Evolutionary conservation across 495 filamentous ascomycete genomes (phyloP).

Genomic region (Penicillium flavigenum): DNA sequence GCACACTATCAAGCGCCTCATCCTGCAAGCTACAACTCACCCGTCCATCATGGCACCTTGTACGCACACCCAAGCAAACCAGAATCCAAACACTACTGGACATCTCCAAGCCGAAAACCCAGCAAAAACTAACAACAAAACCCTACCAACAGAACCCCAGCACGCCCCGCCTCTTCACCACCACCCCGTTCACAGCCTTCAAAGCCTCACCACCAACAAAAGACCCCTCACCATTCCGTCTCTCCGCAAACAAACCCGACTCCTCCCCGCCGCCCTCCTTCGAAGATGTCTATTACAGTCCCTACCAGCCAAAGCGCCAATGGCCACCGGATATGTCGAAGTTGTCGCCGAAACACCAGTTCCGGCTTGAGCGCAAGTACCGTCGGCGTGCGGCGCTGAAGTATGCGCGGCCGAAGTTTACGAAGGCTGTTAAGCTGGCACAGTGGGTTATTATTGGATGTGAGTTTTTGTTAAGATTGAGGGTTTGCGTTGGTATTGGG

Average conservation of each 20-base stretch:
- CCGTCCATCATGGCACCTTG: slow-evolving; percentile 1
- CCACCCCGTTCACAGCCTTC: slow-evolving; percentile 21
- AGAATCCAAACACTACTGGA: not conserved
- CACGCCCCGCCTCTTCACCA: slow-evolving; percentile 20
- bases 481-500: not conserved
- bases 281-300: slow-evolving; percentile 45
- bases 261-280: slow-evolving; percentile 8
- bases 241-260: slow-evolving; percentile 29
- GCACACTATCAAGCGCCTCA: not conserved
- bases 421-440: slow-evolving; percentile 65
- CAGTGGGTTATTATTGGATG: slow-evolving; percentile 67
- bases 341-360: slow-evolving; percentile 78
- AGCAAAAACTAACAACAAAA: not conserved
- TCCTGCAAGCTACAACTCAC: not conserved
- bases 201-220: slow-evolving; percentile 13
- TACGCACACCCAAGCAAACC: not conserved
- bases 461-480: slow-evolving; percentile 37
- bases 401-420: slow-evolving; percentile 70
- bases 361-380: slow-evolving; percentile 64
- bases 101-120: not conserved
- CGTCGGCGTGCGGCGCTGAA: slow-evolving; percentile 69
- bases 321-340: slow-evolving; percentile 93
- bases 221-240: slow-evolving; percentile 41
- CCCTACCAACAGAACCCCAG: not conserved
- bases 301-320: slow-evolving; percentile 74